Evolutionary conservation across 1,139 yeast species (phyloP).

Genomic region (Blastobotrys arbuscula): DNA sequence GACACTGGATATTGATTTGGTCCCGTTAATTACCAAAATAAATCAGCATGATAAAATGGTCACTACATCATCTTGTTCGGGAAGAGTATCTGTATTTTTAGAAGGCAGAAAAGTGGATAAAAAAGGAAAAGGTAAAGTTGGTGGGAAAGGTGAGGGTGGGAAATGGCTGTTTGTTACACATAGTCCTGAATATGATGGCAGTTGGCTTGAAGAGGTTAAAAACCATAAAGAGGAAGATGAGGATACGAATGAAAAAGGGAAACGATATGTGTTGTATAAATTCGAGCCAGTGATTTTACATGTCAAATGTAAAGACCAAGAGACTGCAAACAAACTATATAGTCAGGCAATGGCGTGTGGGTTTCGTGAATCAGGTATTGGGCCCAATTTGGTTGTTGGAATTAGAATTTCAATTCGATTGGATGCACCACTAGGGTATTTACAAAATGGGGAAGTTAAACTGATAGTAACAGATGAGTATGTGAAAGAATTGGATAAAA

Average conservation of each 20-base stretch:
- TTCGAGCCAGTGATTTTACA: slow-evolving; percentile 83
- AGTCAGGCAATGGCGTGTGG: slow-evolving; percentile 78
- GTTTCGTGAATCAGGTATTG: slow-evolving; percentile 81
- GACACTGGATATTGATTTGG: slow-evolving; percentile 61
- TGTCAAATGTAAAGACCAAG: slow-evolving; percentile 64
- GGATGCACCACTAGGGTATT: slow-evolving; percentile 67
- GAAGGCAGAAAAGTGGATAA: slow-evolving; percentile 46
- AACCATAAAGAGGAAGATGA: slow-evolving; percentile 5
- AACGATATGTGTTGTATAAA: slow-evolving; percentile 62
- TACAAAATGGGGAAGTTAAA: slow-evolving; percentile 16
- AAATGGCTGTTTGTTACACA: slow-evolving; percentile 82
- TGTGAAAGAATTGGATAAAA: slow-evolving; percentile 41
- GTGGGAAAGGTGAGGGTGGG: slow-evolving; percentile 86
- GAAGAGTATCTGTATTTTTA: slow-evolving; percentile 72
- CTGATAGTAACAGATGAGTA: slow-evolving; percentile 48
- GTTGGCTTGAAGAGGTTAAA: slow-evolving; percentile 40
- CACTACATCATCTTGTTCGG: slow-evolving; percentile 85
- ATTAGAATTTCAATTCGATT: slow-evolving; percentile 64
- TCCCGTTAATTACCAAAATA: slow-evolving; percentile 65
- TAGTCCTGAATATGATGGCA: slow-evolving; percentile 41
- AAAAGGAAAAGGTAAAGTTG: slow-evolving; percentile 40
- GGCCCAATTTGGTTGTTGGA: slow-evolving; percentile 72
- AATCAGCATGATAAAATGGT: slow-evolving; percentile 63
- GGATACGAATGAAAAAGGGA: slow-evolving; percentile 20
- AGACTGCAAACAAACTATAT: slow-evolving; percentile 56